Percentiles rank a stretch among this genome's conserved stretches.
Evolutionary conservation across 176 grass and related monocot species (phyloP).

Genomic region (Juncus inflexus): DNA sequence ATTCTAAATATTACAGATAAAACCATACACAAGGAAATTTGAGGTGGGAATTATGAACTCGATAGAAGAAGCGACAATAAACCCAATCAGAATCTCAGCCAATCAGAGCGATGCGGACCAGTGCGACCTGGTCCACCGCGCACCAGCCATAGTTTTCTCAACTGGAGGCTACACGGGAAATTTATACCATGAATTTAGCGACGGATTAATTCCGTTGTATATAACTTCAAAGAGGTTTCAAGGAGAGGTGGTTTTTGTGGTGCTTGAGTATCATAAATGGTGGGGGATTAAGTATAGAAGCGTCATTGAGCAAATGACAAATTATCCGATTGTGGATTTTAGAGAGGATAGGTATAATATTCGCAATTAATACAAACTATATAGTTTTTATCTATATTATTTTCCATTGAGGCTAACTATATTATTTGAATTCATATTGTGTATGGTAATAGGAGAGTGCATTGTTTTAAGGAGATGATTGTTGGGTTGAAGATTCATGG

Average conservation of each 20-base stretch:
- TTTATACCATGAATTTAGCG: slow-evolving; percentile 99
- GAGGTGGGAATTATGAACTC: slow-evolving; percentile 62
- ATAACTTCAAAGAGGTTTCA: slow-evolving; percentile 74
- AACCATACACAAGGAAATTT: slow-evolving; percentile 95
- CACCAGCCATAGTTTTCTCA: slow-evolving; percentile 82
- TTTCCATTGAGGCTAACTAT: too few relatives aligned
- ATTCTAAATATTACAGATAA: slow-evolving; percentile 18
- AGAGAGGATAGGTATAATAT: slow-evolving; percentile 33
- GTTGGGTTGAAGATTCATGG: slow-evolving; percentile 85
- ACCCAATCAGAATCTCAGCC: slow-evolving; percentile 8
- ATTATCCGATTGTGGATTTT: slow-evolving; percentile 83
- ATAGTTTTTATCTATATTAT: too few relatives aligned
- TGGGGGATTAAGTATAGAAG: slow-evolving; percentile 74
- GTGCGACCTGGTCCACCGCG: slow-evolving; percentile 46
- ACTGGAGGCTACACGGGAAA: slow-evolving; percentile 98
- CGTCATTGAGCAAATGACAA: slow-evolving; percentile 63
- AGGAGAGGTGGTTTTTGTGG: slow-evolving; percentile 84
- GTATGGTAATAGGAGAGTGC: slow-evolving; percentile 34
- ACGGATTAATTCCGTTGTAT: slow-evolving; percentile 90
- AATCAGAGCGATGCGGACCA: slow-evolving; percentile 40
- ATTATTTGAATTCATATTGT: too few relatives aligned
- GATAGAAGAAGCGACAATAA: slow-evolving; percentile 71
- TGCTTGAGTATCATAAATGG: slow-evolving; percentile 83
- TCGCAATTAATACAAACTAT: too few relatives aligned
- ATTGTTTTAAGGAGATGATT: slow-evolving; percentile 94